These are phyloP conservation scores for Globisporangium barbulae DNA, from an alignment of 352 stramenopile genomes.

Conservation along the genomic window DNA sequence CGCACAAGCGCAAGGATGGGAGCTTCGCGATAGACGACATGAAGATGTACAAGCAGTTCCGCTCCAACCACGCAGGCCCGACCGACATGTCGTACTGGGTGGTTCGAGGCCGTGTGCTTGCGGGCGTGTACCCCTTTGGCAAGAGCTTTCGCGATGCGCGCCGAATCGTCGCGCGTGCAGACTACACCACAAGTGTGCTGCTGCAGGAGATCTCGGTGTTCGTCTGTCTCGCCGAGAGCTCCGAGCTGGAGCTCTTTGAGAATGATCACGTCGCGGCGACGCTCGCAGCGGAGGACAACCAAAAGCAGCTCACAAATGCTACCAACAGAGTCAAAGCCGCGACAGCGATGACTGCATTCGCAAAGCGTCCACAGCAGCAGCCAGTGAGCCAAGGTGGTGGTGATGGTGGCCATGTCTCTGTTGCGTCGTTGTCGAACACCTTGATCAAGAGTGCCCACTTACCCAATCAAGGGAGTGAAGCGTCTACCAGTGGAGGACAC, in stretches of 20 bases:
- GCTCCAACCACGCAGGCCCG: constrained; percentile 53
- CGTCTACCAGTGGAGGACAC: constrained; percentile 1
- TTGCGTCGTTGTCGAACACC: not conserved
- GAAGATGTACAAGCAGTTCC: constrained; percentile 59
- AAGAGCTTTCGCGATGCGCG: constrained; percentile 41
- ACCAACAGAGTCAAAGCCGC: not conserved
- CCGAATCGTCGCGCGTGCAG: constrained; percentile 39
- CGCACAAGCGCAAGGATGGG: constrained; percentile 30
- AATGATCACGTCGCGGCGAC: constrained; percentile 1
- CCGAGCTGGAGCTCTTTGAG: constrained; percentile 32
- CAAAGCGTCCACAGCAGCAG: not conserved
- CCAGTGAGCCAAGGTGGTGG: too few species aligned
- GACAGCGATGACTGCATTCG: not conserved
- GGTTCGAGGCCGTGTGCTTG: constrained; percentile 49
- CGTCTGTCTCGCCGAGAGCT: constrained; percentile 45
- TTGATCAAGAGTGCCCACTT: not conserved
- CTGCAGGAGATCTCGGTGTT: constrained; percentile 66
- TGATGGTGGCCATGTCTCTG: not conserved
- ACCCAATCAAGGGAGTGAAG: not conserved
- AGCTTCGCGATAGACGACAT: constrained; percentile 56
- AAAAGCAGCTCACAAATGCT: not conserved
- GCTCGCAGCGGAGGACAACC: constrained; percentile 1
- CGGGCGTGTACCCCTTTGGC: constrained; percentile 51
- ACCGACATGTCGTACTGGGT: constrained; percentile 76
- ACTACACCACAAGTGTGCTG: constrained; percentile 58